These are phyloP conservation scores for Onygena corvina DNA, from an alignment of 2,329 filamentous ascomycete species.

Conservation along the genomic window DNA sequence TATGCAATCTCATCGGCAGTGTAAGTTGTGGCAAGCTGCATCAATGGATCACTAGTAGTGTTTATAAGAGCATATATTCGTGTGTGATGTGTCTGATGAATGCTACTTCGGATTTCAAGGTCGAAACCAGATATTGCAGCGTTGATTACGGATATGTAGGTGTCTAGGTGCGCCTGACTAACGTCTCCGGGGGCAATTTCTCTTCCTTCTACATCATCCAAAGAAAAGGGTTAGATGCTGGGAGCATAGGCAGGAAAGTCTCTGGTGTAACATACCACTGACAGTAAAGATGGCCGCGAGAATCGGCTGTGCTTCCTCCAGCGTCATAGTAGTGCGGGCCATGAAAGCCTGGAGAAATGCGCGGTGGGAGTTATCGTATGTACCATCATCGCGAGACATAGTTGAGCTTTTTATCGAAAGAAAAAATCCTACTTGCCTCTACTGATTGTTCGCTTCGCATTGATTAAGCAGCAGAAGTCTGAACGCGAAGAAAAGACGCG, in stretches of 20 bases:
- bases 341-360: slow-evolving; percentile 87
- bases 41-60: slow-evolving; percentile 68
- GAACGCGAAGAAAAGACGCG: no score
- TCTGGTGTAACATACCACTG: slow-evolving; percentile 30
- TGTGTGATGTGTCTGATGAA: slow-evolving; percentile 52
- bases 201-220: slow-evolving; percentile 30
- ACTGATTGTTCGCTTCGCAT: no score
- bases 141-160: slow-evolving; percentile 59
- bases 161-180: slow-evolving; percentile 53
- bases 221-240: background rate
- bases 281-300: slow-evolving; percentile 64
- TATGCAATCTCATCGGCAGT: slow-evolving; percentile 76
- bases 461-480: no score
- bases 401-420: no score
- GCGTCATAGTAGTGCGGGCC: slow-evolving; percentile 63
- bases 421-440: no score
- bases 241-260: background rate
- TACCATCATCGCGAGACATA: slow-evolving; percentile 10
- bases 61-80: slow-evolving; percentile 80
- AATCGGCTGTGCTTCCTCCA: slow-evolving; percentile 58
- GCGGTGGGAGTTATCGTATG: slow-evolving; percentile 57
- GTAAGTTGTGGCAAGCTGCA: slow-evolving; percentile 74
- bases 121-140: slow-evolving; percentile 66
- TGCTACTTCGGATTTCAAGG: slow-evolving; percentile 66
- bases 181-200: slow-evolving; percentile 50